Evolutionary conservation across 1,284 basidiomycete genomes (phyloP).

Genomic region (Anthracocystis panici-leucophaei): DNA sequence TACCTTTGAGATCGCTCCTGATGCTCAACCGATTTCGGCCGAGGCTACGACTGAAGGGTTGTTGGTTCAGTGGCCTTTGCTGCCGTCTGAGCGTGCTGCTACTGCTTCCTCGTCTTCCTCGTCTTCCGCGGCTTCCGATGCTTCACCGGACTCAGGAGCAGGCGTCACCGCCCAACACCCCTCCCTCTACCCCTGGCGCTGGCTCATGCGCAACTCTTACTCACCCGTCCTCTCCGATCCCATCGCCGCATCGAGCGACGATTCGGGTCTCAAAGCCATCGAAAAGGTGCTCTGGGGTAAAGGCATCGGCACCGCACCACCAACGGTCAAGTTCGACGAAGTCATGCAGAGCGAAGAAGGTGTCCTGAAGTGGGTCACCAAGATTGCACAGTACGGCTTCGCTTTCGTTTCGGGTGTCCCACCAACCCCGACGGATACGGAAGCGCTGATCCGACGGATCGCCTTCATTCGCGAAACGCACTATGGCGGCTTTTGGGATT

Average conservation of each 20-base stretch:
- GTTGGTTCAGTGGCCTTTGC: conserved; percentile 75
- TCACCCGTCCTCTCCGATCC: conserved; percentile 74
- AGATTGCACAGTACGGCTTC: conserved; percentile 83
- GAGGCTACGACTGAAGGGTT: conserved; percentile 76
- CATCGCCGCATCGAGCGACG: conserved; percentile 73
- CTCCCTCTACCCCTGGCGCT: conserved; percentile 87
- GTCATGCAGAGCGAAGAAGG: conserved; percentile 81
- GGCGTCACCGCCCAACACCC: conserved; percentile 72
- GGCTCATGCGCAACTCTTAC: conserved; percentile 81
- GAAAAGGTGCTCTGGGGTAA: conserved; percentile 79
- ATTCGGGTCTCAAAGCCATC: conserved; percentile 30
- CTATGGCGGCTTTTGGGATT: conserved; percentile 94
- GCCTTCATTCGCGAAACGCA: conserved; percentile 93
- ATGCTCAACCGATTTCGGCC: conserved; percentile 78
- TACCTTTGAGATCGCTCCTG: conserved; percentile 85
- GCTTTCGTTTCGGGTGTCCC: conserved; percentile 88
- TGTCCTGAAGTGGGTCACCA: conserved; percentile 83
- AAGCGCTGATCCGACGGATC: conserved; percentile 81
- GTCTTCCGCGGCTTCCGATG: neutral
- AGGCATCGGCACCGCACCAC: conserved; percentile 81
- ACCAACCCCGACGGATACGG: conserved; percentile 83
- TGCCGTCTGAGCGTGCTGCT: conserved; percentile 37
- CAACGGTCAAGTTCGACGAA: conserved; percentile 80
- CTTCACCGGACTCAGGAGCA: conserved; percentile 5
- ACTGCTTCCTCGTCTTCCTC: conserved; percentile 13